Conservation (phyloP, 306 rosid species). For the Vigna hirtella region DNA sequence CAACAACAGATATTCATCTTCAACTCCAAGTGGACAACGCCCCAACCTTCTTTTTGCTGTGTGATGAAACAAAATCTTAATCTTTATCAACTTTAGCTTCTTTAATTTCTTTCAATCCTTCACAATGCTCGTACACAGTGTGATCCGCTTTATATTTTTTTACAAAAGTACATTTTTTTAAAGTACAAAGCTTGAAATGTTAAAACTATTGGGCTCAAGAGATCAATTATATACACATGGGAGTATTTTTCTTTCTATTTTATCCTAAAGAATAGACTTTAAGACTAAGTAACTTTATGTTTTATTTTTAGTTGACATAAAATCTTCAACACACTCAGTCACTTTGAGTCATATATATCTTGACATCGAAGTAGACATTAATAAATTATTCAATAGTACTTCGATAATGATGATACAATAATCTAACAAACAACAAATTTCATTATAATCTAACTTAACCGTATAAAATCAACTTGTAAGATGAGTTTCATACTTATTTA, state of each 20-base stretch:
- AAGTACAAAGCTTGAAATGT: not conserved
- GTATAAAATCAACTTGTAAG: no score
- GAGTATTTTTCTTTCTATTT: not conserved
- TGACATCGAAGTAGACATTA: no score
- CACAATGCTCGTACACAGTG: slow-evolving; percentile 4
- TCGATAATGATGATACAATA: no score
- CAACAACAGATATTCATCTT: slow-evolving; percentile 26
- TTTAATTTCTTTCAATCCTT: not conserved
- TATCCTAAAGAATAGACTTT: no score
- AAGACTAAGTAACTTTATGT: no score
- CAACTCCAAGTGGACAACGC: not conserved
- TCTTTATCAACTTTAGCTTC: slow-evolving; percentile 39
- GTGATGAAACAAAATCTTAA: not conserved
- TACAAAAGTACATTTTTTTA: not conserved
- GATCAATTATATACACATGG: not conserved
- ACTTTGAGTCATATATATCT: no score
- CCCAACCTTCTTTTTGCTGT: slow-evolving; percentile 7
- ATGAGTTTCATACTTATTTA: no score
- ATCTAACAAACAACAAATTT: no score
- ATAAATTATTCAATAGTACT: no score
- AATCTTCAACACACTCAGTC: no score
- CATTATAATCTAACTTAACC: no score
- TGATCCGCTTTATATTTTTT: slow-evolving; percentile 14
- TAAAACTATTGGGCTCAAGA: not conserved
- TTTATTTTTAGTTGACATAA: no score